These are phyloP conservation scores for Naematelia aurantialba DNA, from an alignment of 768 basidiomycete genomes.

Conservation along the genomic window DNA sequence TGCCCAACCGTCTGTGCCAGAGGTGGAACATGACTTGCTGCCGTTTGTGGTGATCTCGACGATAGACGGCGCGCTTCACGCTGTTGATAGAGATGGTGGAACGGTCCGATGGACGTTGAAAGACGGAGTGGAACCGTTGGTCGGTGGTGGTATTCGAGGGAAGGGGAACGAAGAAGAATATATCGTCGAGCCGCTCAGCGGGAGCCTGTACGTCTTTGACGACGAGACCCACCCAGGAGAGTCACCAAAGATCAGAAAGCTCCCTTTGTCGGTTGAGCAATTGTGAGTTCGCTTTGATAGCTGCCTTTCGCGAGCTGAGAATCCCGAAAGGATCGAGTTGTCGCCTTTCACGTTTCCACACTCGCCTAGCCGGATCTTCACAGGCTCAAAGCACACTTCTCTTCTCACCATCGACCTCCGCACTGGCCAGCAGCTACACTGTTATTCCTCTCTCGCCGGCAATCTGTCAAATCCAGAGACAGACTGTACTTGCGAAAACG, in stretches of 20 bases:
- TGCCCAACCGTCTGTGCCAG: constrained; percentile 13
- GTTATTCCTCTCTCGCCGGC: constrained; percentile 30
- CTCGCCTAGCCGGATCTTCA: constrained; percentile 69
- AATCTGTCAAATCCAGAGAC: constrained; percentile 34
- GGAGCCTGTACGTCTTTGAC: constrained; percentile 79
- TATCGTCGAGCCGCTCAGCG: constrained; percentile 90
- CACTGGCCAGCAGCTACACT: constrained; percentile 47
- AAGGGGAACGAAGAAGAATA: constrained; percentile 64
- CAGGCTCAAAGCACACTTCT: constrained; percentile 86
- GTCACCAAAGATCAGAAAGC: constrained; percentile 61
- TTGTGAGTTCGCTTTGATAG: constrained; percentile 52
- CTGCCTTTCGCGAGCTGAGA: neutral
- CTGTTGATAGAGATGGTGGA: constrained; percentile 80
- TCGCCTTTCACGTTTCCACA: constrained; percentile 75
- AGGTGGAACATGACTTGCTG: constrained; percentile 61
- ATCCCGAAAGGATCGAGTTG: constrained; percentile 62
- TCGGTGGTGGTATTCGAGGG: constrained; percentile 22
- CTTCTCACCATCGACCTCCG: constrained; percentile 53
- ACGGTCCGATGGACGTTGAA: constrained; percentile 83
- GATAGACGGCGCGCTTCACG: constrained; percentile 92
- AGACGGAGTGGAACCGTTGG: constrained; percentile 49
- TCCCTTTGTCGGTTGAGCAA: constrained; percentile 87
- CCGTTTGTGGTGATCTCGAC: constrained; percentile 86
- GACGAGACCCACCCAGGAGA: constrained; percentile 32
- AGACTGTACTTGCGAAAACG: constrained; percentile 38